These are phyloP conservation scores for Paracorniculantispora psalliotae DNA, from an alignment of 2,329 filamentous ascomycete genomes.

Conservation along the genomic window DNA sequence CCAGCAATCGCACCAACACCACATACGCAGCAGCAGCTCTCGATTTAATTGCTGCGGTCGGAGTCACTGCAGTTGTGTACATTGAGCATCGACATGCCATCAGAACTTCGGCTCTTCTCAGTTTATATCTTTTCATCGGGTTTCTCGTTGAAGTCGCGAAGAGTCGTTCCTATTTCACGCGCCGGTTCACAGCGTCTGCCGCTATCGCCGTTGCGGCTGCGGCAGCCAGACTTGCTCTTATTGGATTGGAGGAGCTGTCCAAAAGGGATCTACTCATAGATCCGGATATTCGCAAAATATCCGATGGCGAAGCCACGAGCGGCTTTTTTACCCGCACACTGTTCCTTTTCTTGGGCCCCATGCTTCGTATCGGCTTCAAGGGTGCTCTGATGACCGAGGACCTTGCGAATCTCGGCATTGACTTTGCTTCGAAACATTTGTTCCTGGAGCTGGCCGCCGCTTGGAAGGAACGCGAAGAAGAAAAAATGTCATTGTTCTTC, in stretches of 20 bases:
- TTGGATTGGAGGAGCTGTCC: background rate
- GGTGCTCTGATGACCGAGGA: background rate
- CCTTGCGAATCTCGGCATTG: background rate
- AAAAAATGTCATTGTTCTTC: background rate
- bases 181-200: background rate
- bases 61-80: background rate
- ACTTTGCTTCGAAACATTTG: background rate
- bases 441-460: background rate
- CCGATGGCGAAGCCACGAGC: background rate
- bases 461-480: background rate
- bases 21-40: background rate
- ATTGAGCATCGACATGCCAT: background rate
- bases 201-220: background rate
- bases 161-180: background rate
- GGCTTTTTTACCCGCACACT: background rate
- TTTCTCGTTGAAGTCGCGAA: background rate
- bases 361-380: background rate
- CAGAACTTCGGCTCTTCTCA: background rate
- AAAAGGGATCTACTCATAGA: background rate
- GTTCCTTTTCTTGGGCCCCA: background rate
- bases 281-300: background rate
- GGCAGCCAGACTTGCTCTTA: background rate
- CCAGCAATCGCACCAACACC: conserved; percentile 5
- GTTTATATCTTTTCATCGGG: background rate
- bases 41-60: background rate